Evolutionary conservation across 2,329 filamentous ascomycete genomes (phyloP).

Genomic region (Pseudocercospora eumusae): DNA sequence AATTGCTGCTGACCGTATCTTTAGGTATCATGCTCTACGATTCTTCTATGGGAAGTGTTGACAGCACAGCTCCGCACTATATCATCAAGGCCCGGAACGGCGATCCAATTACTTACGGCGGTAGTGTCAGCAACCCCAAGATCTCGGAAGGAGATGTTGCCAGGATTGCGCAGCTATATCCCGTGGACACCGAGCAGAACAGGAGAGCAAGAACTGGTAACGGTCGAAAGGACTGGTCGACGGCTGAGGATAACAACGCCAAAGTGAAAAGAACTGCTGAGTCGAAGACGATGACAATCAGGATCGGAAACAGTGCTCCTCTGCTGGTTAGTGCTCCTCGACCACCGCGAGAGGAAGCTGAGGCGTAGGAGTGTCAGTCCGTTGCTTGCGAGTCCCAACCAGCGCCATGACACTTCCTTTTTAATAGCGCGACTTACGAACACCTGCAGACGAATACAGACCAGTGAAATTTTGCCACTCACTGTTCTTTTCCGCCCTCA

Average conservation of each 20-base stretch:
- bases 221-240: neutral
- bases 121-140: neutral
- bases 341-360: too few species aligned
- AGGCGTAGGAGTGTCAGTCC: too few species aligned
- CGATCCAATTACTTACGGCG: conserved; percentile 10
- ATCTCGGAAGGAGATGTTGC: conserved; percentile 12
- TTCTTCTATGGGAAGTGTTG: conserved; percentile 1
- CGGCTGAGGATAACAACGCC: neutral
- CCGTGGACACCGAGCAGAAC: conserved; percentile 8
- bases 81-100: conserved; percentile 8
- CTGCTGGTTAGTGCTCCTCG: neutral
- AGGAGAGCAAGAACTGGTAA: neutral
- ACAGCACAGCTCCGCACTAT: neutral
- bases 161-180: conserved; percentile 11
- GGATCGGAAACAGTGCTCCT: neutral
- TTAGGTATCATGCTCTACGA: conserved; percentile 21
- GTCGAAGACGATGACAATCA: neutral
- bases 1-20: neutral
- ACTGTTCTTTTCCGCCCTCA: too few species aligned
- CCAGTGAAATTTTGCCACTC: too few species aligned
- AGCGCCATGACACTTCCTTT: too few species aligned
- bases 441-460: too few species aligned
- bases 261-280: neutral
- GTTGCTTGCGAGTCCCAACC: too few species aligned
- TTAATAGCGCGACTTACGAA: too few species aligned